Base-by-base conservation (phyloP, 108 stramenopile genomes). In the Mediolabrus comicus region DNA sequence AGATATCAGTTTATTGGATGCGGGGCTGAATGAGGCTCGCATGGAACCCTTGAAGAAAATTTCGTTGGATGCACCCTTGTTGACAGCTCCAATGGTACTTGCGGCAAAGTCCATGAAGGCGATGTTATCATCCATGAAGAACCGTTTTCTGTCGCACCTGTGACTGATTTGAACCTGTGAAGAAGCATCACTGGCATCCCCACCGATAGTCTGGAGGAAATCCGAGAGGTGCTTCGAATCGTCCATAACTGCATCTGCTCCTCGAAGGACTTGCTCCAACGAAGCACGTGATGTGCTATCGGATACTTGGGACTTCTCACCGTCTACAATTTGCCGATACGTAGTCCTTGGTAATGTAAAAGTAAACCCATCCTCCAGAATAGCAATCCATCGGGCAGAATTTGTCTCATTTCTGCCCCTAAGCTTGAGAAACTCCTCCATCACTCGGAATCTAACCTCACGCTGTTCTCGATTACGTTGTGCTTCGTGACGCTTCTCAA, bases 341-440 rank as follows among this genome's bases (percentile, higher is more conserved):
- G 74, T 58, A 7, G 87, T 86, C 55, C 66, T 71, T 9, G 94
- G 94, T 62, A 95, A 43, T 2, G 87, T 89, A 25, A 92, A 72
- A 4, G 81, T 65, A 72, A 95, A 95, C 19, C 72, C 80, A 25
- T 89, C 86, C 63, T 95, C 89, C 28, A 95, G 73, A 74, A 95
- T 92, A 22, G 92, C 92, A 14, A 84, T 65, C 92, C 92, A 93
- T 11, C 89, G 86, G n/a, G 77, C 84, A 59, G 67, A 53, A 67
- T 87, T 89, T 33, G 68, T 35, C 53, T 93, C 87, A 59, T 87
- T 88, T 27, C 87, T 78, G 5, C 86, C 87, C 5, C 92, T 82
- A 12, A 93, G 71, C 66, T 90, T 93, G 33, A 93, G 72, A 62
- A 93, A 90, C 65, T 93, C 92, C 55, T 93, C 92, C 70, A 89